Evolutionary conservation across 1,284 basidiomycete genomes (phyloP), one percentile per base, ranked within the genome.

Genomic region (Wallemia hederae): DNA sequence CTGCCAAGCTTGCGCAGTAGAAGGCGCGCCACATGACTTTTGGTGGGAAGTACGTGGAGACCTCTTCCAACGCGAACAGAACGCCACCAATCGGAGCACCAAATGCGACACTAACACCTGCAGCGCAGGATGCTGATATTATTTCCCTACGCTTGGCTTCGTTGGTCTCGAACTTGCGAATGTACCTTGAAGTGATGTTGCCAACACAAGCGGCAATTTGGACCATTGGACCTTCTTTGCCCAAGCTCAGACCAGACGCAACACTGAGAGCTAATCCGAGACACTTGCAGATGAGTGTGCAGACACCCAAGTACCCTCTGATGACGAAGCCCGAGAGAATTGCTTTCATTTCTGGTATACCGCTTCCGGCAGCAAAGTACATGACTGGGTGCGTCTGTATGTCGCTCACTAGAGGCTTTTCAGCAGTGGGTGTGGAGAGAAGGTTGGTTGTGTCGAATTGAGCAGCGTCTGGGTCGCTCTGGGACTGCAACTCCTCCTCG

Each of bases 251-350:
- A 0, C 90, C 91, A 1, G 86, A 90, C 1, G 85, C 90, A 24
- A 94, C 90, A 2, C 86, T 85, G 2, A 98, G 74, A 0, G 91
- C 81, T 61, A 98, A 71, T 2, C 91, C 92, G 33, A 92, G 76
- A 15, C 82, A 77, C 70, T 98, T 98, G n/a, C 85, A 88, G 67
- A 89, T 82, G 59, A 97, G 72, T 0, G 85, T 89, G 64, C 88
- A 82, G 55, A 77, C 81, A 27, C 92, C 92, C 39, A 98, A 81
- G 69, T 94, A 98, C 24, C 92, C 92, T 67, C 94, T 89, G 63
- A 98, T 96, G 22, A 97, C 91, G 66, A 96, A 97, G n/a, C 87
- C 89, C 62, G 87, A 90, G 34, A 98, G 75, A 62, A 97, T 94
- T 0, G 89, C 91, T 72, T 97, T 98, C 70, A 97, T 83, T 70